Conservation (phyloP, 345 rosid genomes). For the Xanthoceras sorbifolium region DNA sequence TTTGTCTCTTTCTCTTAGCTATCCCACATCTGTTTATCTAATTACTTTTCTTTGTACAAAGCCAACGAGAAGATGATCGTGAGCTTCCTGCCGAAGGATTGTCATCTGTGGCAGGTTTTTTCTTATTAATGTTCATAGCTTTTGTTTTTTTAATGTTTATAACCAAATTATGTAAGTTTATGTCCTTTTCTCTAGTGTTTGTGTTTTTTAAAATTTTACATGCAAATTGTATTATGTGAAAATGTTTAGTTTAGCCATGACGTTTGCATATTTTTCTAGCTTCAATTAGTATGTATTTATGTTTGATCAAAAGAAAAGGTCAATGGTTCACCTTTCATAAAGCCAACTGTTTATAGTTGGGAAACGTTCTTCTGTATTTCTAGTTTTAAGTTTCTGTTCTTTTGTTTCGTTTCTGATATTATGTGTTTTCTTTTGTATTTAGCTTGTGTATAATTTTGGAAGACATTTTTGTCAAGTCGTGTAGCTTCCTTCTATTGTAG, state of each 20-base stretch:
- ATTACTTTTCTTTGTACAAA: slow-evolving; percentile 43
- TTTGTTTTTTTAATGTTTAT: background rate
- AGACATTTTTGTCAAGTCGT: background rate
- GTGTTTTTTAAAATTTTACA: background rate
- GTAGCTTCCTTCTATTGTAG: background rate
- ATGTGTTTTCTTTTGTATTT: background rate
- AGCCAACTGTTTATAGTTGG: background rate
- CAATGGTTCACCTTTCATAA: background rate
- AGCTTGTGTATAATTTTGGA: background rate
- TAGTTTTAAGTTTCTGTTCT: background rate
- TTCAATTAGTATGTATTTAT: background rate
- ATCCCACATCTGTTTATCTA: slow-evolving; percentile 29
- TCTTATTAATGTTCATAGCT: background rate
- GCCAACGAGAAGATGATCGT: slow-evolving; percentile 62
- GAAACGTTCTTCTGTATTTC: background rate
- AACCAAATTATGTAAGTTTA: background rate
- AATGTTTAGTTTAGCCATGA: background rate
- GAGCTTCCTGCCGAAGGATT: slow-evolving; percentile 54
- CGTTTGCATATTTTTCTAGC: background rate
- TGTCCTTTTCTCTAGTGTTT: background rate
- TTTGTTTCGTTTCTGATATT: no score
- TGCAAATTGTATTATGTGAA: background rate
- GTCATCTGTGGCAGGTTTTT: slow-evolving; percentile 69
- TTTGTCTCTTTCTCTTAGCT: slow-evolving; percentile 4
- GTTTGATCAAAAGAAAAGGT: background rate